phyloP scores from a whole-genome alignment of 345 rosid genomes.

The Jatropha curcas region DNA sequence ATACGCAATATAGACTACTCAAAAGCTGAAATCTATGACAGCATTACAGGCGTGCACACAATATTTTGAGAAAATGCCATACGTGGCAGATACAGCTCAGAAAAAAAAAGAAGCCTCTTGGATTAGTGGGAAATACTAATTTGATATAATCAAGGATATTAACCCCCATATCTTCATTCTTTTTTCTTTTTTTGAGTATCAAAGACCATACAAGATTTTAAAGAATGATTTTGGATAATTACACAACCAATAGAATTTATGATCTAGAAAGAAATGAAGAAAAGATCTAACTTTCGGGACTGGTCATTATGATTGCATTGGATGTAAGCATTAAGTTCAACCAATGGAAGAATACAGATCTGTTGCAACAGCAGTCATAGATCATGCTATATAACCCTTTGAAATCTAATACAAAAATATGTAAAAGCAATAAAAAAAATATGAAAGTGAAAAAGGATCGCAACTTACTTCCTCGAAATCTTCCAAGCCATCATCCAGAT shows the following conservation, averaged over 20 bases:
- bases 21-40: not conserved
- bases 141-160: not conserved
- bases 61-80: not conserved
- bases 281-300: not conserved
- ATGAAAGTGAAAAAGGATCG: not conserved
- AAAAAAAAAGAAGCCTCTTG: not conserved
- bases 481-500: conserved; percentile 40
- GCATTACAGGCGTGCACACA: not conserved
- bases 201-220: not conserved
- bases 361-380: not conserved
- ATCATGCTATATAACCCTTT: not conserved
- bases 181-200: no score
- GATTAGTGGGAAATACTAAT: not conserved
- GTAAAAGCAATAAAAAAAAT: not conserved
- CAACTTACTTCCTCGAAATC: conserved; percentile 48
- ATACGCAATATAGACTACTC: not conserved
- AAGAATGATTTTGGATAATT: not conserved
- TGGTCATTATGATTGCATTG: not conserved
- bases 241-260: not conserved
- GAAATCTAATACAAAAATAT: conserved; percentile 6
- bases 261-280: not conserved
- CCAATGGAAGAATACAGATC: not conserved
- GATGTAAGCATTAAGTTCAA: not conserved
- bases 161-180: not conserved
- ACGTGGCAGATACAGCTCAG: not conserved